Base-by-base conservation (phyloP, 805 yeast species). In the Candida parachauliodes region DNA sequence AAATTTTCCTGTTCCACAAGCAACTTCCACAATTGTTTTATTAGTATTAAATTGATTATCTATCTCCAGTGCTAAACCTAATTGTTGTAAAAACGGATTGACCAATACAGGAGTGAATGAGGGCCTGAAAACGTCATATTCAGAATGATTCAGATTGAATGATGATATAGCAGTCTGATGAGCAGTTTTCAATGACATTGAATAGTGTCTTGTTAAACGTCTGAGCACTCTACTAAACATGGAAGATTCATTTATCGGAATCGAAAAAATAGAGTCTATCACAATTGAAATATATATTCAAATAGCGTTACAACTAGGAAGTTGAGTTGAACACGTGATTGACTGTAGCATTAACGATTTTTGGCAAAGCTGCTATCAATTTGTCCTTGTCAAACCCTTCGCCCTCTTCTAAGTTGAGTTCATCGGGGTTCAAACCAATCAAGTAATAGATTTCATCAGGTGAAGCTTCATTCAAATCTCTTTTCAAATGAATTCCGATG, bases 1-100 rank as follows among this genome's bases (percentile, higher is more conserved):
- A 59, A 79, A 79, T 46, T 78, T 78, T 8, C 85, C 84, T 0
- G 84, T 79, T 0, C 84, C 85, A 9, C 76, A 73, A 1, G 81
- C 85, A 15, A 79, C 49, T 36, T 79, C 85, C 26, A 71, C 41
- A 6, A 72, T 52, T 4, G 36, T 46, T 39, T 61, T 62, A 7
- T 49, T 42, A 5, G 51, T 52, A 10, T 42, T 25, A 26, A 49
- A 49, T 5, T n/a, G 35, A 14, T 30, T 17, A 17, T 20, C 37
- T 9, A 24, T n/a, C 3, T 39, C 38, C 2, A 43, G 35, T 1
- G 49, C 42, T 15, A 77, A 48, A 0, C 54, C 55, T 20, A 73
- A 50, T 8, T 61, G 64, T 4, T 47, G 46, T n/a, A 75, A 48
- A 41, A 76, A 68, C n/a, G 55, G 53, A 8, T 60, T 57, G 8